Base-by-base conservation (phyloP, 352 stramenopile genomes). In the Phytophthora foliorum region DNA sequence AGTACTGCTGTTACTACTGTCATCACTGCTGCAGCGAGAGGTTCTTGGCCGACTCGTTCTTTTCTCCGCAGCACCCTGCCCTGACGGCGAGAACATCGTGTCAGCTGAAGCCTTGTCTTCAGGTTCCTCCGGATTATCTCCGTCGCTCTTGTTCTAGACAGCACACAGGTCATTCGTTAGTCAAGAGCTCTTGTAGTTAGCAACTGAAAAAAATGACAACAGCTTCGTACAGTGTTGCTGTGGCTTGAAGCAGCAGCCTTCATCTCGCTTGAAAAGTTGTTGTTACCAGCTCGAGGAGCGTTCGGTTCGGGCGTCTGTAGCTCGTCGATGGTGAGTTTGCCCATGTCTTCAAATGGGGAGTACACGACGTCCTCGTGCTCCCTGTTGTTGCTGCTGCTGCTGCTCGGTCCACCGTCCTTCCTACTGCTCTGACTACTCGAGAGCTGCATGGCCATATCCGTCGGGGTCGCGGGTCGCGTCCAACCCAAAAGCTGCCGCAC, bases 401-500 rank as follows among this genome's bases (percentile, higher is more conserved):
- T 57, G 13, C 19, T 49, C n/a, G n/a, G 9, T 25, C 14, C 38
- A 21, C 6, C 36, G 16, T 31, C 57, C 57, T 68, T 69, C n/a
- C 50, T 36, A 17, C 19, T 0, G 8, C 46, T 53, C 11, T 63
- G 58, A 25, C 27, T 50, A 27, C 29, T 68, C n/a, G 50, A 31
- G 21, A 68, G 27, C 31, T 67, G 55, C 49, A 25, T 58, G 14
- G 36, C 48, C 42, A 67, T 67, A 27, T 66, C 61, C 17, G 57
- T 67, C 6, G 61, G 38, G 1, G 27, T 68, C 2, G 16, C 53
- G 10, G 57, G 59, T 32, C 61, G 64, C 24, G 69, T 75, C 78
- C 77, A 86, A 19, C 64, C 61, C 6, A 87, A 57, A 25, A 88
- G 46, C 41, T 86, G 71, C 2, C 76, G 81, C 66, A 86, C 82